These are phyloP conservation scores for Alloascoidea africana DNA, from an alignment of 805 yeast species.

Conservation along the genomic window DNA sequence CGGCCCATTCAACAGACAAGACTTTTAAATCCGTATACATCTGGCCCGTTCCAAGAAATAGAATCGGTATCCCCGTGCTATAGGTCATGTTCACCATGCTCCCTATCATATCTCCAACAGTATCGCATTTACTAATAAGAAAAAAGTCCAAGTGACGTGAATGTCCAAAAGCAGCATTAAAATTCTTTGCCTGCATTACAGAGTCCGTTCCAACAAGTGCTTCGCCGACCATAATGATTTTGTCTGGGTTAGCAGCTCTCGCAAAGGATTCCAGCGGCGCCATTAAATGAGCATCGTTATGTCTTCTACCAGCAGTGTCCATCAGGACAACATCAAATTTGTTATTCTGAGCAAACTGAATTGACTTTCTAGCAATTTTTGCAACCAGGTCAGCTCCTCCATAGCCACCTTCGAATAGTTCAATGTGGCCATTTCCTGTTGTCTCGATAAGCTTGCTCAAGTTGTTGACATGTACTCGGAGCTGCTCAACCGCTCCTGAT, in stretches of 20 bases:
- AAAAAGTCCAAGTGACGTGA: constrained; percentile 74
- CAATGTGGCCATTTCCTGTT: constrained; percentile 35
- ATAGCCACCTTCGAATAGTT: constrained; percentile 85
- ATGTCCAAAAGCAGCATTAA: constrained; percentile 86
- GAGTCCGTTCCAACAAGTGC: constrained; percentile 97
- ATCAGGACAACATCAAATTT: constrained; percentile 74
- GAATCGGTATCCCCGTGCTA: constrained; percentile 88
- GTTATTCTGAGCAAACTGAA: constrained; percentile 56
- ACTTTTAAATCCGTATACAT: constrained; percentile 90
- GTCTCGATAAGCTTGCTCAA: constrained; percentile 50
- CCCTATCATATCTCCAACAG: constrained; percentile 94
- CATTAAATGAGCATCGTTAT: constrained; percentile 88
- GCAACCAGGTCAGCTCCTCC: constrained; percentile 95
- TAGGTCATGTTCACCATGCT: constrained; percentile 95
- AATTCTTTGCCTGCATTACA: constrained; percentile 86
- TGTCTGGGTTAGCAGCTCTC: constrained; percentile 88
- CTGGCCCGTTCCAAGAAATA: constrained; percentile 95
- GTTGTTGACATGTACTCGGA: constrained; percentile 84
- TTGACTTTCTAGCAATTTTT: constrained; percentile 82
- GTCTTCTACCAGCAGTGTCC: constrained; percentile 97
- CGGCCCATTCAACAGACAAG: constrained; percentile 85
- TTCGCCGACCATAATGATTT: constrained; percentile 97
- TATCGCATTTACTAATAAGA: constrained; percentile 87
- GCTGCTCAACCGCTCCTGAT: constrained; percentile 97
- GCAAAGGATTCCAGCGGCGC: constrained; percentile 92